A percentile compares a stretch with the other conserved stretches of the same genome.
phyloP scores from a whole-genome alignment of 2,329 filamentous ascomycete genomes.

The Fusarium sp. region DNA sequence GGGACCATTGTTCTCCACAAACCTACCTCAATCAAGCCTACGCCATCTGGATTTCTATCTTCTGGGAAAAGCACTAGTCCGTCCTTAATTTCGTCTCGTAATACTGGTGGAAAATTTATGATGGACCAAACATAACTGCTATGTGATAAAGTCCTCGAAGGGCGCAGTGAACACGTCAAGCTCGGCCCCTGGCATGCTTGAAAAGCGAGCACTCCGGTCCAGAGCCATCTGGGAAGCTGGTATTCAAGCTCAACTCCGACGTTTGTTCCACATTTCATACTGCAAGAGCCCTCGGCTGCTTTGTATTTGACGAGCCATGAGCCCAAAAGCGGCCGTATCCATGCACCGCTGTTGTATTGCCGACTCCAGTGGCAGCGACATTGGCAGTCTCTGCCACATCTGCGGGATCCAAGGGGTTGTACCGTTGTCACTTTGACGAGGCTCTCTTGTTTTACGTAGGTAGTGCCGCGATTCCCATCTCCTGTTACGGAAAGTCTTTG shows the following conservation, averaged over 20 bases:
- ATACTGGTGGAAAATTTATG: accelerated
- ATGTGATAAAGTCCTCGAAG: background rate
- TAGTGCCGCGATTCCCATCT: accelerated
- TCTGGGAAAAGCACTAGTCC: slow-evolving; percentile 9
- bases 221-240: slow-evolving; percentile 29
- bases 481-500: too few species aligned
- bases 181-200: background rate
- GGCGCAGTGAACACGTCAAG: slow-evolving; percentile 6
- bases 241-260: background rate
- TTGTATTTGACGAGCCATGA: slow-evolving; percentile 23
- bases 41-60: accelerated
- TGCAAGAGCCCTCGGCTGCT: accelerated
- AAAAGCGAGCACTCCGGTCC: background rate
- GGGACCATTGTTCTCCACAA: accelerated
- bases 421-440: background rate
- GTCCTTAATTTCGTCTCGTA: background rate
- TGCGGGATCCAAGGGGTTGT: background rate
- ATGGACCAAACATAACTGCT: accelerated
- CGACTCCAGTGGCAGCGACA: slow-evolving; percentile 23
- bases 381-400: slow-evolving; percentile 3
- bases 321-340: background rate
- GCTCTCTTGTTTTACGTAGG: background rate
- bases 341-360: background rate
- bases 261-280: accelerated
- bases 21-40: background rate